phyloP scores from a whole-genome alignment of 345 rosid species.

The Murraya koenigii region DNA sequence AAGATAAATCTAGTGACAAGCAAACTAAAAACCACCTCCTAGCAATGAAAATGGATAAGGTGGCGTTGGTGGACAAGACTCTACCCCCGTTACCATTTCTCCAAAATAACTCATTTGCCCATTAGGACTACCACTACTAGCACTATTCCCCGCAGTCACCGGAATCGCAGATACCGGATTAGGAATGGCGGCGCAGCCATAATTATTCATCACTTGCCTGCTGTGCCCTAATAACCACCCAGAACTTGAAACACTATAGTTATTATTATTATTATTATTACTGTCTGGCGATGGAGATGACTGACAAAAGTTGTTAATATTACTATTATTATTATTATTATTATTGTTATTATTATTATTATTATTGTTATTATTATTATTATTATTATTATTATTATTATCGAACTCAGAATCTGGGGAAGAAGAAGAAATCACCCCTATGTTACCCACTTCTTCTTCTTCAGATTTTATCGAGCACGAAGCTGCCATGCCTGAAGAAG shows the following conservation, averaged over 20 bases:
- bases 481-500: conserved; percentile 37
- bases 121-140: background rate
- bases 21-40: conserved; percentile 64
- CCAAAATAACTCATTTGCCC: conserved; percentile 37
- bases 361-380: background rate
- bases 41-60: conserved; percentile 84
- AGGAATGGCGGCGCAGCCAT: conserved; percentile 8
- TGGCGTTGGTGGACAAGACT: conserved; percentile 42
- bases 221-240: conserved; percentile 28
- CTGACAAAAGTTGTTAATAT: conserved; percentile 1
- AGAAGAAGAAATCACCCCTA: conserved; percentile 35
- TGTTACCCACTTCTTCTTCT: conserved; percentile 40
- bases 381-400: conserved; percentile 3
- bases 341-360: background rate
- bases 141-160: conserved; percentile 3
- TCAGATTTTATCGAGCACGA: conserved; percentile 55
- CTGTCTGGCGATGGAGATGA: conserved; percentile 40
- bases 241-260: background rate
- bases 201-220: background rate
- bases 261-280: background rate
- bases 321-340: too few species aligned
- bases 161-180: background rate
- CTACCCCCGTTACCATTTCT: conserved; percentile 42
- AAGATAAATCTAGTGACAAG: conserved; percentile 24
- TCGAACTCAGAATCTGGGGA: conserved; percentile 39